Evolutionary conservation across 106 monocot species (phyloP), one percentile per base, ranked within the genome.

Genomic region (Dendrobium huoshanense): DNA sequence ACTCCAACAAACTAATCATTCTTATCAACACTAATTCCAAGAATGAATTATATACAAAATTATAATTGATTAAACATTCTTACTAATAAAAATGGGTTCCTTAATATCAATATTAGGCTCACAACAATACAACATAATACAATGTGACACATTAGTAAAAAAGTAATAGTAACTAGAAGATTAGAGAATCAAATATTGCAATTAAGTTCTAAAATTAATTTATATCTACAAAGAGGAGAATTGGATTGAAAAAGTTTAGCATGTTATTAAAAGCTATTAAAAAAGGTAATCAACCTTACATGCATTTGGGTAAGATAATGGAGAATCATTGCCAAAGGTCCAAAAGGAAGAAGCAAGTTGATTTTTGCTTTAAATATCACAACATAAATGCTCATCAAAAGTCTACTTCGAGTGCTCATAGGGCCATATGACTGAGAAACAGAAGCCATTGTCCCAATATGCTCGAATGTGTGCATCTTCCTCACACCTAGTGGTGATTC

Each of bases 301-400:
- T 99, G 98, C 67, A 90, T 99, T 18, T 85, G 77, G 73, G 91
- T 92, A 77, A 91, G 83, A 85, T 99, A 95, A 84, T 91, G 95
- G 33, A 95, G 89, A 68, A 95, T 68, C 75, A 99, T 79, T 17
- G 95, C 95, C 75, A 95, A 77, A 25, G 98, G 98, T 65, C 98
- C 98, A 86, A 99, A 99, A 44, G 98, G 98, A 67, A 95, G 83
- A 16, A 99, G 79, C n/a, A 99, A 61, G 55, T 95, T 95, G 51
- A 99, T 92, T 86, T 99, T 99, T 58, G 92, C 95, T 82, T 91
- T 85, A 51, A 99, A 49, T 78, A 96, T 75, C 27, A 99, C 98
- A 47, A 82, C 79, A 31, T 87, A 81, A 75, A 91, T 88, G 82
- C 91, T 99, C 51, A 56, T 84, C 44, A 88, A 68, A 33, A 91